Conservation (phyloP, 2,329 filamentous ascomycete genomes). For the Fusarium sp. region DNA sequence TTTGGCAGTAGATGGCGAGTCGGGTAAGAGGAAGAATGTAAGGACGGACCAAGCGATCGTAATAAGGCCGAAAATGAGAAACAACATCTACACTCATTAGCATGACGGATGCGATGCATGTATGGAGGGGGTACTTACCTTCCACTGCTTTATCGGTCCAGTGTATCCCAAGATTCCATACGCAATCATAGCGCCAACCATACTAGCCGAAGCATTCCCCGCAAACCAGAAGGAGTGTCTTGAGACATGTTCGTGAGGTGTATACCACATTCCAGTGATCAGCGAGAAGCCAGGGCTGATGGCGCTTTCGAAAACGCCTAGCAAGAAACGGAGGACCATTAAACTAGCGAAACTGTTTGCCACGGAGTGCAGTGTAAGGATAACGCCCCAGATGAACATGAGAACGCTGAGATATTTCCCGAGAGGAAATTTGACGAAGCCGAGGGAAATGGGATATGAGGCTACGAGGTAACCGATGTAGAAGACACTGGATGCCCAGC, state of each 20-base stretch:
- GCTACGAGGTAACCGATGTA: constrained; percentile 25
- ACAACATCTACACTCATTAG: constrained; percentile 3
- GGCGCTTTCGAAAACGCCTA: constrained; percentile 14
- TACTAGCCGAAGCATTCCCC: constrained; percentile 13
- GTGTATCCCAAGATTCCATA: constrained; percentile 1
- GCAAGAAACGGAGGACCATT: constrained; percentile 6
- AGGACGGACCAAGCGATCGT: constrained; percentile 13
- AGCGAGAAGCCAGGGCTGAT: constrained; percentile 14
- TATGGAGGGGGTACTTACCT: not conserved
- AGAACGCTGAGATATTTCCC: constrained; percentile 15
- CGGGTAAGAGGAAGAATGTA: constrained; percentile 9
- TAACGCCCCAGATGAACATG: constrained; percentile 17
- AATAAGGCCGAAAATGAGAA: constrained; percentile 11
- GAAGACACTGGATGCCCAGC: constrained; percentile 18
- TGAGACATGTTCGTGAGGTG: constrained; percentile 8
- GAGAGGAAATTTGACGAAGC: constrained; percentile 23
- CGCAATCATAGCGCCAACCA: constrained; percentile 20
- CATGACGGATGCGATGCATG: fast-evolving
- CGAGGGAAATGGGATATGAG: constrained; percentile 16
- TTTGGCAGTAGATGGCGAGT: not conserved
- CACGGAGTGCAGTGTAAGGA: constrained; percentile 7
- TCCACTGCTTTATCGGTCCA: constrained; percentile 11
- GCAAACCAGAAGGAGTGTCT: constrained; percentile 23
- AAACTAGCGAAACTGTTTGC: constrained; percentile 12
- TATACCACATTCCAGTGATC: constrained; percentile 24